A percentile compares a stretch with the other conserved stretches of the same genome.
Conservation (phyloP, 345 rosid species). For the Physaria fendleri region DNA sequence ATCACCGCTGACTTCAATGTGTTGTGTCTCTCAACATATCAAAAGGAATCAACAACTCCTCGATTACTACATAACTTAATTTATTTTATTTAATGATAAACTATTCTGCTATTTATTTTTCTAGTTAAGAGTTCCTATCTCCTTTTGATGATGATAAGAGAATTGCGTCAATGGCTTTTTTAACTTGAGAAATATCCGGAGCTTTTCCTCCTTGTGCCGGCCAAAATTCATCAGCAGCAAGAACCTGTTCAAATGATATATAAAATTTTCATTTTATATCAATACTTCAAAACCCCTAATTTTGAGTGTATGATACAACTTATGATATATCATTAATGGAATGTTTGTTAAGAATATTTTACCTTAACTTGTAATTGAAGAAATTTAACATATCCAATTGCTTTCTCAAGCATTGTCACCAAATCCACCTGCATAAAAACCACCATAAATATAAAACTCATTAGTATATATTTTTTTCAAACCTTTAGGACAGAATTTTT, state of each 20-base stretch:
- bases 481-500: too few species aligned
- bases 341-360: slow-evolving; percentile 3
- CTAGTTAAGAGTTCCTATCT: slow-evolving; percentile 28
- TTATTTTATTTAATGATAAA: background rate
- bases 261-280: background rate
- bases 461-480: too few species aligned
- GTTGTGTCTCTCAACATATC: background rate
- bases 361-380: slow-evolving; percentile 99
- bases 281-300: background rate
- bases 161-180: slow-evolving; percentile 93
- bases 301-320: background rate
- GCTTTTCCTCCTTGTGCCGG: slow-evolving; percentile 48
- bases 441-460: background rate
- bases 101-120: background rate
- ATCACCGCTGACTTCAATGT: background rate
- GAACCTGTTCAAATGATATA: too few species aligned
- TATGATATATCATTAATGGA: background rate
- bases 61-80: background rate
- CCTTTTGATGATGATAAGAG: slow-evolving; percentile 64
- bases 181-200: slow-evolving; percentile 88
- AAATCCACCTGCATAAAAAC: slow-evolving; percentile 55
- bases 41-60: background rate
- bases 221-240: slow-evolving; percentile 1
- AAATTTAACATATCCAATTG: slow-evolving; percentile 83
- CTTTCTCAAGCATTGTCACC: slow-evolving; percentile 95